These are phyloP conservation scores for Phytophthora fragariaefolia DNA, from an alignment of 352 stramenopile species.

Conservation along the genomic window DNA sequence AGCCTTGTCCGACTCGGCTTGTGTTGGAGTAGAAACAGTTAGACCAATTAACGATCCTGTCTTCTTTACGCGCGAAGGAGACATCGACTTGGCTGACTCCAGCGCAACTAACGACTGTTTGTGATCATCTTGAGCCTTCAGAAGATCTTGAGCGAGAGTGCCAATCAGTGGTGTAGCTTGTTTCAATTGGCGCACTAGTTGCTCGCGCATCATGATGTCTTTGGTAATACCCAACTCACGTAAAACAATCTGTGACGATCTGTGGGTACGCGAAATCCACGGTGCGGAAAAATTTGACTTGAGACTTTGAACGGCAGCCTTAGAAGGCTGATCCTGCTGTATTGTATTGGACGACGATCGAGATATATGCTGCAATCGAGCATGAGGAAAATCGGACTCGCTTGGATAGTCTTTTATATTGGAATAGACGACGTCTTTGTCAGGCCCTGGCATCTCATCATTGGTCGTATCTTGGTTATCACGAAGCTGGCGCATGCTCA, in stretches of 20 bases:
- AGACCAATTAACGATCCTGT: constrained; percentile 29
- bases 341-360: constrained; percentile 7
- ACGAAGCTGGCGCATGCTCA: constrained; percentile 27
- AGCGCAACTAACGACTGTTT: constrained; percentile 23
- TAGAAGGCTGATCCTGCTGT: not conserved
- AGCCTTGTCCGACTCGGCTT: constrained; percentile 7
- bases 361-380: not conserved
- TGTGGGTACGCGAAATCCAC: constrained; percentile 25
- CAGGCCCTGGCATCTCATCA: not conserved
- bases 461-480: constrained; percentile 25
- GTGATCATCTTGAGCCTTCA: constrained; percentile 31
- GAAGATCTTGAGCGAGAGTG: constrained; percentile 39
- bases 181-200: constrained; percentile 55
- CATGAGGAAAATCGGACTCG: constrained; percentile 21
- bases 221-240: constrained; percentile 61
- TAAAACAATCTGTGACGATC: constrained; percentile 48
- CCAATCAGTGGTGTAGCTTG: constrained; percentile 35
- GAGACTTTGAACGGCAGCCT: not conserved
- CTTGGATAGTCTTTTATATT: constrained; percentile 18
- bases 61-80: constrained; percentile 32
- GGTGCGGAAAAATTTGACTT: not conserved
- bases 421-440: not conserved
- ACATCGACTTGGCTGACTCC: constrained; percentile 20
- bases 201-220: constrained; percentile 66
- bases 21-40: constrained; percentile 10